A percentile compares a stretch with the other conserved stretches of the same genome.
phyloP scores from a whole-genome alignment of 257 asterid species.

The Nicotiana paniculata region DNA sequence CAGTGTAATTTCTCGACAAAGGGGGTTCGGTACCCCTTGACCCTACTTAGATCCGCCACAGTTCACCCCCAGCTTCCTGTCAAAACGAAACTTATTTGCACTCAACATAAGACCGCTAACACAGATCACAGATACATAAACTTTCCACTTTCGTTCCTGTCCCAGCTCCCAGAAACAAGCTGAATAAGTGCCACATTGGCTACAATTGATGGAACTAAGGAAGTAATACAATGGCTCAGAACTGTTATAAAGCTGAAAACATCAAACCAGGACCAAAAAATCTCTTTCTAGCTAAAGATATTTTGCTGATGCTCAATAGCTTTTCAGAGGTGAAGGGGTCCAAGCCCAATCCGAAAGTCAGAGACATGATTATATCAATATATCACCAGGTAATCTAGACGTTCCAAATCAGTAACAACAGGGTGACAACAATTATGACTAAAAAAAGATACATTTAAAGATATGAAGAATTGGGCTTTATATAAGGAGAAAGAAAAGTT shows the following conservation, averaged over 20 bases:
- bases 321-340: too few species aligned
- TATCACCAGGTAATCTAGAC: neutral
- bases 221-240: too few species aligned
- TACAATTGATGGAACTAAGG: neutral
- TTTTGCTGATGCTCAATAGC: too few species aligned
- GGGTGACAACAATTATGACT: neutral
- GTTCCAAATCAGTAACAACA: neutral
- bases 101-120: neutral
- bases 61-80: neutral
- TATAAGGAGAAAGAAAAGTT: neutral
- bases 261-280: neutral
- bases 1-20: too few species aligned
- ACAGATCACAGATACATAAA: neutral
- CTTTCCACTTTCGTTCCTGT: neutral
- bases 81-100: neutral
- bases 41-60: too few species aligned
- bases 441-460: neutral
- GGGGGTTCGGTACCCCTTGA: too few species aligned
- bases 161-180: neutral
- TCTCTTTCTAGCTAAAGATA: too few species aligned
- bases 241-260: neutral
- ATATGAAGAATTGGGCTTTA: slow-evolving; percentile 20
- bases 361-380: too few species aligned
- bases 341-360: neutral
- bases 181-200: neutral